Percentiles rank a stretch among this genome's conserved stretches.
Evolutionary conservation across 306 rosid species (phyloP).

Genomic region (Myrica gale): DNA sequence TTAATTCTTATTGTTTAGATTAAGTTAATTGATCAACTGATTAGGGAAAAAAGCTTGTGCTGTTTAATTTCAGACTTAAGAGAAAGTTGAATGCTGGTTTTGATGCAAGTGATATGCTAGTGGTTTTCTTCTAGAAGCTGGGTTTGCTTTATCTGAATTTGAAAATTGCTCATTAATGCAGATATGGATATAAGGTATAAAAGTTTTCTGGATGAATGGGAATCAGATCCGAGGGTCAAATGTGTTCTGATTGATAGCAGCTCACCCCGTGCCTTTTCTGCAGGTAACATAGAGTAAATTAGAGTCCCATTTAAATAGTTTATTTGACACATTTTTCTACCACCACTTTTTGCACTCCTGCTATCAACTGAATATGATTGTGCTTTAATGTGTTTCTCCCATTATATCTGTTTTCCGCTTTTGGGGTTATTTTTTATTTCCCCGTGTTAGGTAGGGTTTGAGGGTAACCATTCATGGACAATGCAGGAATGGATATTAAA

Average conservation of each 20-base stretch:
- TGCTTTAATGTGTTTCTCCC: slow-evolving; percentile 3
- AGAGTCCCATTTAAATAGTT: not conserved
- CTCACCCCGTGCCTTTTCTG: slow-evolving; percentile 91
- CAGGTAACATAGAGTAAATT: slow-evolving; percentile 53
- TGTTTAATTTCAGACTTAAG: not conserved
- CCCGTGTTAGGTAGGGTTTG: slow-evolving; percentile 51
- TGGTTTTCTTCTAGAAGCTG: not conserved
- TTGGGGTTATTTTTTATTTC: slow-evolving; percentile 34
- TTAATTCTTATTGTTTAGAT: not conserved
- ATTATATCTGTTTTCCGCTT: slow-evolving; percentile 16
- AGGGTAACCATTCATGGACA: slow-evolving; percentile 61
- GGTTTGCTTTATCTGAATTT: slow-evolving; percentile 20
- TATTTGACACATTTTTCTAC: not conserved
- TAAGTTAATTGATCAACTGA: not conserved
- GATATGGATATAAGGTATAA: slow-evolving; percentile 90
- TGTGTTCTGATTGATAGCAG: slow-evolving; percentile 86
- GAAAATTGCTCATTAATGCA: slow-evolving; percentile 33
- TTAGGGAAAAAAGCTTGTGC: not conserved
- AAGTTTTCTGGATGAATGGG: slow-evolving; percentile 90
- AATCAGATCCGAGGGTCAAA: slow-evolving; percentile 72
- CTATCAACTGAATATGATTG: slow-evolving; percentile 16
- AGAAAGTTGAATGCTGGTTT: not conserved
- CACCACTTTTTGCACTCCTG: not conserved
- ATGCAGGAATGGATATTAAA: slow-evolving; percentile 99
- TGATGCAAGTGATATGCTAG: not conserved